phyloP scores from a whole-genome alignment of 345 rosid species.

The Populus ilicifolia region DNA sequence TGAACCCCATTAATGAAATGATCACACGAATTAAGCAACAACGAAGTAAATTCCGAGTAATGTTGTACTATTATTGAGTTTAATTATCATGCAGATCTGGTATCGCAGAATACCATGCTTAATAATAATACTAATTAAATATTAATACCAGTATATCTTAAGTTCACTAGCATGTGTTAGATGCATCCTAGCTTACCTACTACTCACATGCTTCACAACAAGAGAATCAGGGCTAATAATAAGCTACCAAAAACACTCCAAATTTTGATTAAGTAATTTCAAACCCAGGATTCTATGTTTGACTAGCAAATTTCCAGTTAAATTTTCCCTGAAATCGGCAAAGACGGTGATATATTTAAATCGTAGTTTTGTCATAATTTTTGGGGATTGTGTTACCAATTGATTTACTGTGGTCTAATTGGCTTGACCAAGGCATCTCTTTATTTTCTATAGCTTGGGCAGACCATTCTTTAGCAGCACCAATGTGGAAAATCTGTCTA shows the following conservation, averaged over 20 bases:
- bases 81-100: conserved; percentile 33
- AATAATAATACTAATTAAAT: not conserved
- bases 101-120: not conserved
- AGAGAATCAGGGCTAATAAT: not conserved
- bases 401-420: not conserved
- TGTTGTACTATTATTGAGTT: conserved; percentile 23
- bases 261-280: not conserved
- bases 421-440: not conserved
- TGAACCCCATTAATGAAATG: conserved; percentile 33
- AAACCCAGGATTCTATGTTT: not conserved
- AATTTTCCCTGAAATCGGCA: not conserved
- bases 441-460: not conserved
- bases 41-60: conserved; percentile 12
- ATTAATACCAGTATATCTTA: conserved; percentile 2
- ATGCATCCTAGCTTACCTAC: conserved; percentile 35
- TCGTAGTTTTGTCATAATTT: not conserved
- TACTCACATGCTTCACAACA: conserved; percentile 24
- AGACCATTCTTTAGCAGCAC: not conserved
- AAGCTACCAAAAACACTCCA: not conserved
- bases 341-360: not conserved
- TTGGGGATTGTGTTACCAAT: not conserved
- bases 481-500: conserved; percentile 8
- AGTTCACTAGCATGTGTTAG: conserved; percentile 31
- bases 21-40: conserved; percentile 11
- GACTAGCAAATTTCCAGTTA: not conserved